phyloP scores from a whole-genome alignment of 2,329 filamentous ascomycete species.

The Neodidymelliopsis sp. region DNA sequence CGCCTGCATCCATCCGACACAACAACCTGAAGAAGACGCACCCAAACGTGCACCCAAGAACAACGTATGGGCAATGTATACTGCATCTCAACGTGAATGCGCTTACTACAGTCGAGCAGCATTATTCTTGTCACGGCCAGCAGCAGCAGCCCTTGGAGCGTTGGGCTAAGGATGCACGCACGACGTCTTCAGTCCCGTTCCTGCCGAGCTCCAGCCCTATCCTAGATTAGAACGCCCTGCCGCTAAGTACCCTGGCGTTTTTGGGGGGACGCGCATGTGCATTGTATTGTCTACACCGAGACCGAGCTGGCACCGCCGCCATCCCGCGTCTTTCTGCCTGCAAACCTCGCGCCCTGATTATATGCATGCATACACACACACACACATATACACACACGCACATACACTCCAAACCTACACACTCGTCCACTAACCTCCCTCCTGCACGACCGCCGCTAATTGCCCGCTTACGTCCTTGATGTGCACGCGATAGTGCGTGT shows the following conservation, averaged over 20 bases:
- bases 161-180: constrained; percentile 9
- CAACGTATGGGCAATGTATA: too few species aligned
- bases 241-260: neutral
- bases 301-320: constrained; percentile 11
- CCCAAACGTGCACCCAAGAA: neutral
- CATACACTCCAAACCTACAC: too few species aligned
- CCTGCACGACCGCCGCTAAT: constrained; percentile 12
- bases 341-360: neutral
- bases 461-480: constrained; percentile 17
- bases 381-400: too few species aligned
- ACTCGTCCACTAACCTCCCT: too few species aligned
- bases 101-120: too few species aligned
- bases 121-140: too few species aligned
- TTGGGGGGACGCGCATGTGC: constrained; percentile 9
- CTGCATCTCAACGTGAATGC: too few species aligned
- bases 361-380: too few species aligned
- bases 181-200: neutral
- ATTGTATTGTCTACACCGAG: too few species aligned
- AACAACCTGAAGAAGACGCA: constrained; percentile 4
- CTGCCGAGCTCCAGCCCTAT: constrained; percentile 8
- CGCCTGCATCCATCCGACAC: constrained; percentile 5
- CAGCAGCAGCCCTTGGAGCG: neutral
- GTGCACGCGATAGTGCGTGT: constrained; percentile 30
- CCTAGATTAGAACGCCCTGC: constrained; percentile 2
- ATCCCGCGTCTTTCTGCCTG: constrained; percentile 6